These are phyloP conservation scores for Saccharomycopsis fibuligera DNA, from an alignment of 805 yeast genomes.

Conservation along the genomic window DNA sequence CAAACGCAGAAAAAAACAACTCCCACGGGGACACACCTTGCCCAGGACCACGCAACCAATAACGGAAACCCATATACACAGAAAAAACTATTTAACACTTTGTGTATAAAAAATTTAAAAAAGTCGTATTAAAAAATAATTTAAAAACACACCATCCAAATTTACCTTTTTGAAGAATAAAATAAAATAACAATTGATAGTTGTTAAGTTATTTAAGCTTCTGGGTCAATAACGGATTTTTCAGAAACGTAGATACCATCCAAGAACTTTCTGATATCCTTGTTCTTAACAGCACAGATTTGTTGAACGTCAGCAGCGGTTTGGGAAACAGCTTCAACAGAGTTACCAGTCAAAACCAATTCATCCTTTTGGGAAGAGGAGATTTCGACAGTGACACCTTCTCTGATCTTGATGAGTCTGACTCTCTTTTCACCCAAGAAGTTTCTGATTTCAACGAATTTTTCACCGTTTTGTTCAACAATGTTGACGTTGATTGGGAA, in stretches of 20 bases:
- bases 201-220: slow-evolving; percentile 14
- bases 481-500: slow-evolving; percentile 99
- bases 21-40: too few relatives aligned
- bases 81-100: background rate
- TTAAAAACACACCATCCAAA: too few relatives aligned
- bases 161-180: too few relatives aligned
- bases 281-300: slow-evolving; percentile 97
- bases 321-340: slow-evolving; percentile 95
- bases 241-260: slow-evolving; percentile 99
- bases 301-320: slow-evolving; percentile 98
- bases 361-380: slow-evolving; percentile 91
- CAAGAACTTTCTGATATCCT: slow-evolving; percentile 99
- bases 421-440: slow-evolving; percentile 99
- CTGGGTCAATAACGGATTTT: slow-evolving; percentile 82
- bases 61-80: slow-evolving; percentile 6
- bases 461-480: slow-evolving; percentile 66
- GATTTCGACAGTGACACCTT: slow-evolving; percentile 82
- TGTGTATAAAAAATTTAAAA: background rate
- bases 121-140: too few relatives aligned
- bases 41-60: too few relatives aligned
- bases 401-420: slow-evolving; percentile 78
- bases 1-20: background rate
- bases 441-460: slow-evolving; percentile 93
- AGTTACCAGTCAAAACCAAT: slow-evolving; percentile 88
- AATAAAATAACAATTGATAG: too few relatives aligned